Evolutionary conservation across 2,329 filamentous ascomycete species (phyloP), one percentile per base, ranked within the genome.

Genomic region (Endothia cerciana): DNA sequence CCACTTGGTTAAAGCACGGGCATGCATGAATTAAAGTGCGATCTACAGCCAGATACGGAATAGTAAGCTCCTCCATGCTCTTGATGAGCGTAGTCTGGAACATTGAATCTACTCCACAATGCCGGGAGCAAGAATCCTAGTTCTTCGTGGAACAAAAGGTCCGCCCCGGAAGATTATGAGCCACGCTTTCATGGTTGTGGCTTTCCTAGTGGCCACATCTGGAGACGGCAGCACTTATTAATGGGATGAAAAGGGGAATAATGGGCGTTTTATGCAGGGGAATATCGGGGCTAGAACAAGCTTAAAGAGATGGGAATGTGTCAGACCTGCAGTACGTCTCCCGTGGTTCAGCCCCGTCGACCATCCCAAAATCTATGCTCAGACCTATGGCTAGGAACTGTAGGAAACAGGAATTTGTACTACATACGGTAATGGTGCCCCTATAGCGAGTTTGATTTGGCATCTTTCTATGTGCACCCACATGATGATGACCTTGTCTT

Each of bases 221-320:
- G 22, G 57, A 45, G 13, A 30, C n/a, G 2, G 10, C 40, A 41
- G 8, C 11, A 49, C 7, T 17, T 6, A 25, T 36, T n/a, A 36
- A 15, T 22, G 33, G 33, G 33, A 58, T 8, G 33, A 25, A 25
- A 15, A 40, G 15, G 40, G 17, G 25, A n/a, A 40, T 2, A 40
- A 41, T 17, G 8, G 28, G 3, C 19, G 22, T 13, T 17, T 22
- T 60, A 30, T 45, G 41, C 57, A 60, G 38, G 57, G 57, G 40
- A 22, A 11, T n/a, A 19, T 7, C 3, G 22, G 25, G 47, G 47
- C 4, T 28, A 51, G 47, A 51, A 51, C 57, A 60, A 60, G 57
- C 40, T 60, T 60, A 60, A 45, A 45, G 28, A n/a, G 28, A n/a
- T 41, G 58, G 58, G 41, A 25, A 51, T 51, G 38, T 51, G 45